Conservation (phyloP, 2,329 filamentous ascomycete genomes). For the Scedosporium dehoogii region DNA sequence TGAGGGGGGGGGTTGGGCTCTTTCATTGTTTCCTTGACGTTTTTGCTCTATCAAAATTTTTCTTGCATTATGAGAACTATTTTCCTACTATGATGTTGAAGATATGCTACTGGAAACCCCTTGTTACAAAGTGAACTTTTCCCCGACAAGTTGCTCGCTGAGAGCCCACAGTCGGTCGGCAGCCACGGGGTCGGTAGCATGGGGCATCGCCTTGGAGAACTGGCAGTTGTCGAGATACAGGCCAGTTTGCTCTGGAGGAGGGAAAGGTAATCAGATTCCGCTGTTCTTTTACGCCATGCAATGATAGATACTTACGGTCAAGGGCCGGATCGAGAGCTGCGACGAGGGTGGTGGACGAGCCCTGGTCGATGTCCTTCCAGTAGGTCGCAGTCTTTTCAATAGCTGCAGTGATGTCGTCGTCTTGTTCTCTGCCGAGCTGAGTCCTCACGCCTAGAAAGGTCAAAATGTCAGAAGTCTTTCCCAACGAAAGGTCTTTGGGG, state of each 20-base stretch:
- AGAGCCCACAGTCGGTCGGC: slow-evolving; percentile 13
- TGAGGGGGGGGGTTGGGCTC: too few relatives aligned
- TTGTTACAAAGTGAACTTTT: background rate
- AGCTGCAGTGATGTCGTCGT: background rate
- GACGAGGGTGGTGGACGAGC: slow-evolving; percentile 12
- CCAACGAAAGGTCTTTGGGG: background rate
- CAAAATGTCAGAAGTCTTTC: background rate
- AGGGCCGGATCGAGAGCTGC: slow-evolving; percentile 13
- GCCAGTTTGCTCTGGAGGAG: background rate
- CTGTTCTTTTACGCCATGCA: too few relatives aligned
- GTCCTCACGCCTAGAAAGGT: background rate
- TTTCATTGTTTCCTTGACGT: too few relatives aligned
- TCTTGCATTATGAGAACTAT: background rate
- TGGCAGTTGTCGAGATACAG: slow-evolving; percentile 13
- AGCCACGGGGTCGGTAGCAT: slow-evolving; percentile 6
- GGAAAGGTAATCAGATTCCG: background rate
- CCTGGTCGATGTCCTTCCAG: slow-evolving; percentile 7
- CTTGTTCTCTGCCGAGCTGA: background rate
- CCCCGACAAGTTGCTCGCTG: slow-evolving; percentile 8
- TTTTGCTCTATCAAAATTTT: background rate
- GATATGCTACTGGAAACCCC: background rate
- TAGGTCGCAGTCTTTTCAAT: background rate
- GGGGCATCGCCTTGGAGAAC: background rate
- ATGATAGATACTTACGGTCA: background rate
- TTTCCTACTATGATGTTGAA: background rate